A percentile compares a stretch with the other conserved stretches of the same genome.
These are phyloP conservation scores for Lasiodiplodia sp. DNA, from an alignment of 2,329 filamentous ascomycete genomes.

Conservation along the genomic window DNA sequence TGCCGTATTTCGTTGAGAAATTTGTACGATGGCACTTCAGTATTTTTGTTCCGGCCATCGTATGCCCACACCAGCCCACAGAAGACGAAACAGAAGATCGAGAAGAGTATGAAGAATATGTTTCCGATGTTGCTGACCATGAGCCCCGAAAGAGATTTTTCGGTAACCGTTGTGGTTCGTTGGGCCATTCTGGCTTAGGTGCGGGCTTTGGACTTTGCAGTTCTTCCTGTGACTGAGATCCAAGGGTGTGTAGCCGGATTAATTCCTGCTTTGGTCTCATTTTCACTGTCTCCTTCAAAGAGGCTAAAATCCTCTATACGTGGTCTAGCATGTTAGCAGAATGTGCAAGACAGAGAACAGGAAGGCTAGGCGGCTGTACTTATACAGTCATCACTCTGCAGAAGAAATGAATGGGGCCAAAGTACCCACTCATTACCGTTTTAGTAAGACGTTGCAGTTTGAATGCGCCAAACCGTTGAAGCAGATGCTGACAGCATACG, in stretches of 20 bases:
- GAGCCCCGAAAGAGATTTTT: not conserved
- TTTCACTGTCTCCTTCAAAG: not conserved
- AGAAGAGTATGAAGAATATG: not conserved
- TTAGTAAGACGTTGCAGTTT: not conserved
- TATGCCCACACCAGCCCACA: not conserved
- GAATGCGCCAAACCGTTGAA: not conserved
- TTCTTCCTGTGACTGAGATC: not conserved
- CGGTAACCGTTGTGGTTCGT: not conserved
- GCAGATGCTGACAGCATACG: not conserved
- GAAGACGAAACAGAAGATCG: not conserved
- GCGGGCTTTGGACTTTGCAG: not conserved
- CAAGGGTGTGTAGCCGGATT: not conserved
- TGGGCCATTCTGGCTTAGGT: not conserved
- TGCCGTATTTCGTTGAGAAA: not conserved
- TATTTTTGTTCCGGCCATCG: not conserved
- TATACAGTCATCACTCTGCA: too few relatives aligned
- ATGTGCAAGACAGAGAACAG: too few relatives aligned
- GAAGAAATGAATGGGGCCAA: too few relatives aligned
- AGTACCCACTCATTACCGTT: too few relatives aligned
- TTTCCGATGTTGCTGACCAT: not conserved
- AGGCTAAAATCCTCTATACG: too few relatives aligned
- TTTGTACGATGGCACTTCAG: not conserved
- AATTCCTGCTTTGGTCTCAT: not conserved
- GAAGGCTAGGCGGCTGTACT: too few relatives aligned
- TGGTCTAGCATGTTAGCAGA: too few relatives aligned